phyloP scores from a whole-genome alignment of 345 rosid genomes.

The Erysimum cheiranthoides region DNA sequence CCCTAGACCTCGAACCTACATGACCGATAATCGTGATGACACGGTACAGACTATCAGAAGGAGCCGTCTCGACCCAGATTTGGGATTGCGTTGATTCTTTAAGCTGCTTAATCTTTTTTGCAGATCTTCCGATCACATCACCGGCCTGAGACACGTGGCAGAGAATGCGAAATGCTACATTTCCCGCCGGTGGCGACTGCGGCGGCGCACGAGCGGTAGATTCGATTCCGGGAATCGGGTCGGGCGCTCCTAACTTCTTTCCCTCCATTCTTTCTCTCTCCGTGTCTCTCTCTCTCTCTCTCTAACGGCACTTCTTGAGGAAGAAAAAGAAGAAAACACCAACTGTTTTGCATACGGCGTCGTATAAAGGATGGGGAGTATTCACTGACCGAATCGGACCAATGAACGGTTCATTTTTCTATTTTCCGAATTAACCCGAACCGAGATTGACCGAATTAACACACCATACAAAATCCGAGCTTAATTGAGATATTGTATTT shows the following conservation, averaged over 20 bases:
- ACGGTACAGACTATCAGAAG: slow-evolving; percentile 51
- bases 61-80: slow-evolving; percentile 65
- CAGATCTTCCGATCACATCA: slow-evolving; percentile 65
- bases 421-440: not conserved
- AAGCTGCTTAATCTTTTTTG: slow-evolving; percentile 61
- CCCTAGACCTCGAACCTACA: slow-evolving; percentile 32
- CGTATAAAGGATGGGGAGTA: not conserved
- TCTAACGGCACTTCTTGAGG: slow-evolving; percentile 17
- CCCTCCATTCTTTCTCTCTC: slow-evolving; percentile 25
- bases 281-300: not conserved
- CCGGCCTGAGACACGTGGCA: slow-evolving; percentile 63
- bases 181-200: slow-evolving; percentile 43
- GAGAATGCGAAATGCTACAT: slow-evolving; percentile 64
- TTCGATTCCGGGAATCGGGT: no score
- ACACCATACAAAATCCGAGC: not conserved
- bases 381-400: slow-evolving; percentile 1
- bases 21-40: slow-evolving; percentile 55
- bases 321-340: not conserved
- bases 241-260: slow-evolving; percentile 32
- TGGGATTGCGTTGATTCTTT: slow-evolving; percentile 58
- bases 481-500: not conserved
- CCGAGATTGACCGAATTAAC: not conserved
- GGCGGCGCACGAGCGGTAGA: slow-evolving; percentile 18
- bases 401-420: not conserved
- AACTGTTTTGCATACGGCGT: not conserved